Evolutionary conservation across 441 rosid genomes (phyloP).

Genomic region (Erodium trifolium): DNA sequence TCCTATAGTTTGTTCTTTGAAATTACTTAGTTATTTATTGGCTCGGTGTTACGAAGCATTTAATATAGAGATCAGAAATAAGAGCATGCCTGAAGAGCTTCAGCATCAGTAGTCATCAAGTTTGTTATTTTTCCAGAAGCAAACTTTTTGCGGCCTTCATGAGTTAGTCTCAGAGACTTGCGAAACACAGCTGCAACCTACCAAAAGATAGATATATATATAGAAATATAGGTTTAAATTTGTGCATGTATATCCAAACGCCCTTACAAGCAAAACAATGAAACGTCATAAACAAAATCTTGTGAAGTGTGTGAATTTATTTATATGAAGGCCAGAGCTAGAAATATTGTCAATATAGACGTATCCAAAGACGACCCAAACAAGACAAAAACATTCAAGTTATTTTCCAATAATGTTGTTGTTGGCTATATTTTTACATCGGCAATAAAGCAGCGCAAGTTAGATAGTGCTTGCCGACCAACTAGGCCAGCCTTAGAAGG

Average conservation of each 20-base stretch:
- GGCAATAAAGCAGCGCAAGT: too few species aligned
- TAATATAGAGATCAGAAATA: slow-evolving; percentile 10
- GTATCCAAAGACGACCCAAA: background rate
- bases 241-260: background rate
- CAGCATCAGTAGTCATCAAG: slow-evolving; percentile 99
- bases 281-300: background rate
- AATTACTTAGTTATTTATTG: too few species aligned
- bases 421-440: too few species aligned
- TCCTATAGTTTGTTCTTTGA: too few species aligned
- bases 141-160: slow-evolving; percentile 77
- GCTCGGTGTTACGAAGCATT: too few species aligned
- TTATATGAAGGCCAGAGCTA: background rate
- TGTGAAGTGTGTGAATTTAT: background rate
- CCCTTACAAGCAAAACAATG: background rate
- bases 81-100: slow-evolving; percentile 76
- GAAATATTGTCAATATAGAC: background rate
- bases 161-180: slow-evolving; percentile 84
- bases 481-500: too few species aligned
- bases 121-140: slow-evolving; percentile 94
- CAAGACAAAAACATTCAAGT: background rate
- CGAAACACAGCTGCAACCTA: slow-evolving; percentile 97
- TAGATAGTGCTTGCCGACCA: too few species aligned
- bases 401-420: too few species aligned
- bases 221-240: background rate
- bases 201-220: slow-evolving; percentile 5